A percentile compares a stretch with the other conserved stretches of the same genome.
Conservation (phyloP, 257 asterid species). For the Solanum chiquidenum region DNA sequence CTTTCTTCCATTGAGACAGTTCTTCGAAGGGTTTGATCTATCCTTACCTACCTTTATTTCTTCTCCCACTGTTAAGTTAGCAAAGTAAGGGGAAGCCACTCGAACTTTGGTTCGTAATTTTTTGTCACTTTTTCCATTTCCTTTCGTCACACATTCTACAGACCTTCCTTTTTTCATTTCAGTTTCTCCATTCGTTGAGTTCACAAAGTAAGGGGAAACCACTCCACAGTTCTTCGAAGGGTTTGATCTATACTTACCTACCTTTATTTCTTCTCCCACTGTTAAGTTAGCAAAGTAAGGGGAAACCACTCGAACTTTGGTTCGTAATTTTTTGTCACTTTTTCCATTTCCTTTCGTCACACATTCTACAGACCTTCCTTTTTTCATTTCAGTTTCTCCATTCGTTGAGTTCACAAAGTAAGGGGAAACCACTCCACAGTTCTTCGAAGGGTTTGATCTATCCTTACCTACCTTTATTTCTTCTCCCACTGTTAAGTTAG, state of each 20-base stretch:
- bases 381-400: neutral
- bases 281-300: neutral
- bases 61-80: constrained; percentile 5
- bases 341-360: neutral
- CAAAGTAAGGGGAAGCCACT: constrained; percentile 47
- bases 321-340: neutral
- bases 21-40: neutral
- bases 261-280: neutral
- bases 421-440: constrained; percentile 5
- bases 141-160: neutral
- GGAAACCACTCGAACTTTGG: constrained; percentile 16
- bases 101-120: constrained; percentile 8
- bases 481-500: neutral
- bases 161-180: neutral
- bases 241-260: neutral
- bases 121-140: neutral
- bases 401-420: neutral
- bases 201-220: constrained; percentile 3
- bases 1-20: constrained; percentile 1
- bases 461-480: neutral
- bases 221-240: neutral
- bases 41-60: neutral
- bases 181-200: neutral
- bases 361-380: neutral
- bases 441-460: neutral